Base-by-base conservation (phyloP, 1,284 basidiomycete genomes). In the Apiotrichum sp. region DNA sequence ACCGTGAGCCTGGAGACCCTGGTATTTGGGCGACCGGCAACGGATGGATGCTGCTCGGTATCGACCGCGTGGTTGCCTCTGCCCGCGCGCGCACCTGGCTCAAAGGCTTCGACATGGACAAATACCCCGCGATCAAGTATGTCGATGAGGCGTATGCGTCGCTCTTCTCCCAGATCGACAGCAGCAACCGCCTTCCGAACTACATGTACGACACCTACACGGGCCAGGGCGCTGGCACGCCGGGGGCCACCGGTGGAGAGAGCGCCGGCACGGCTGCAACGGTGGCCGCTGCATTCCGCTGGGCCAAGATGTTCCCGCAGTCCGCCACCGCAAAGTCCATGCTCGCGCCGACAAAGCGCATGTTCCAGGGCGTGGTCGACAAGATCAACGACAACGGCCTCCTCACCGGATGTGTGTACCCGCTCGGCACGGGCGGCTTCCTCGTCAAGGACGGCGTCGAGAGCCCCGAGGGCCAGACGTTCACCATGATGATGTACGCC, bases 11-110 rank as follows among this genome's bases (percentile, higher is more conserved):
- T 11, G 61, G 65, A 39, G 83, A 84, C 61, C 59, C 73, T 0
- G 79, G 80, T 3, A 65, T 82, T 16, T 86, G 84, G 84, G 80
- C 80, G 0, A 83, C 83, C 2, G 77, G 77, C 57, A 66, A 65
- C 49, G 70, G 63, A 1, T 72, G 70, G 71, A 68, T 67, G 65
- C 53, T 65, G 4, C 47, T 53, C 31, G 65, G 66, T 6, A 56
- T 60, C 13, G 59, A 65, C 54, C 61, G 67, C 39, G 58, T 63
- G 40, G 47, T 69, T 9, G 63, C 56, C 3, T 59, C 57, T 22
- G 62, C 63, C 42, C 42, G 56, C 29, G 45, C 62, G 32, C 67
- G 68, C 1, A 65, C 69, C 50, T 67, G 68, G 58, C 65, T 72
- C 62, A 5, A 22, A 22, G 22, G 22, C 22, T 22, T 22, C 22